These are phyloP conservation scores for Biancaea sappan DNA, from an alignment of 306 rosid genomes.

Conservation along the genomic window DNA sequence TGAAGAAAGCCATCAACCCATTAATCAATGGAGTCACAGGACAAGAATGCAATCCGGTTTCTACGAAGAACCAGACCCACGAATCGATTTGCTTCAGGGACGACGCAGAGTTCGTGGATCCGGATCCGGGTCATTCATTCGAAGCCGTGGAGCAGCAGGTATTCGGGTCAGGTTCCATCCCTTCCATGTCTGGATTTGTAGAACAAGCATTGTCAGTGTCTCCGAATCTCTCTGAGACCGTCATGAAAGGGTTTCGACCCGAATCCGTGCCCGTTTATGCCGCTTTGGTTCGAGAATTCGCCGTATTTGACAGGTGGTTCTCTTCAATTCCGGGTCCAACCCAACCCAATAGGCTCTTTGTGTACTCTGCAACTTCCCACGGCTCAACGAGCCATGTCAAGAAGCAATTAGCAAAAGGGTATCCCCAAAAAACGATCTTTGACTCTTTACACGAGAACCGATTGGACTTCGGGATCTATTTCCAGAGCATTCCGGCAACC, in stretches of 20 bases:
- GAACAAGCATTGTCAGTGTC: constrained; percentile 87
- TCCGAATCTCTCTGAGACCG: constrained; percentile 74
- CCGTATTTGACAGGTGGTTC: constrained; percentile 92
- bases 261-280: constrained; percentile 82
- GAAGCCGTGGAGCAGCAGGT: constrained; percentile 87
- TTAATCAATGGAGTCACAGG: constrained; percentile 88
- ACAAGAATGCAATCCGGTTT: constrained; percentile 83
- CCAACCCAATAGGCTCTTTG: constrained; percentile 95
- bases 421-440: constrained; percentile 93
- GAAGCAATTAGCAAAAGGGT: constrained; percentile 84
- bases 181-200: constrained; percentile 94
- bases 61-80: constrained; percentile 50
- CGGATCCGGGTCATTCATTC: constrained; percentile 98
- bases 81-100: constrained; percentile 77
- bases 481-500: constrained; percentile 84
- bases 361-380: constrained; percentile 95
- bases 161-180: constrained; percentile 73
- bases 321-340: constrained; percentile 98
- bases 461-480: constrained; percentile 78
- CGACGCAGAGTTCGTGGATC: constrained; percentile 95
- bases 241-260: constrained; percentile 92
- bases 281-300: constrained; percentile 72
- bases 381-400: constrained; percentile 92
- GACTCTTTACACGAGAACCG: constrained; percentile 78
- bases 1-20: constrained; percentile 78